These are phyloP conservation scores for Phaffomyces opuntiae DNA, from an alignment of 805 yeast genomes.

Conservation along the genomic window DNA sequence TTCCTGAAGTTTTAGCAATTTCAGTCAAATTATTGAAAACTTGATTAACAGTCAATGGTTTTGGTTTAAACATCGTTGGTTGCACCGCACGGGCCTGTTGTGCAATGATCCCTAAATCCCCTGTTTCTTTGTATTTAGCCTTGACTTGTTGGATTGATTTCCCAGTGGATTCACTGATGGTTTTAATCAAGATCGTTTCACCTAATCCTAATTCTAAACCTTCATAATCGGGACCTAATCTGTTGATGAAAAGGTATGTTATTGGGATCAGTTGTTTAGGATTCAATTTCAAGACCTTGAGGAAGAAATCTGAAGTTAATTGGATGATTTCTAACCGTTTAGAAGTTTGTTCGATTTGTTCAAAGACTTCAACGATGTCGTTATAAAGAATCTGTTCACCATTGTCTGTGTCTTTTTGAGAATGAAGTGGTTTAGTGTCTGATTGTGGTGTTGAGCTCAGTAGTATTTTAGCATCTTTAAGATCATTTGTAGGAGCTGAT, in stretches of 20 bases:
- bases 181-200: conserved; percentile 80
- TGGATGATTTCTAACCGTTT: conserved; percentile 79
- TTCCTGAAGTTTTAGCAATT: conserved; percentile 75
- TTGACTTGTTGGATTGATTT: conserved; percentile 64
- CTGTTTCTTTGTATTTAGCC: conserved; percentile 66
- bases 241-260: conserved; percentile 79
- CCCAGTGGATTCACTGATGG: conserved; percentile 87
- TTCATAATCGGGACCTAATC: conserved; percentile 93
- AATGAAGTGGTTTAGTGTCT: conserved; percentile 1
- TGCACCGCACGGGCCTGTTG: conserved; percentile 76
- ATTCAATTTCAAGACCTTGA: conserved; percentile 49
- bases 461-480: conserved; percentile 16
- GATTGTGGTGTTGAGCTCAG: neutral
- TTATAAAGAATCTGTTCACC: conserved; percentile 28
- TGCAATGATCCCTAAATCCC: conserved; percentile 91
- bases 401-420: neutral
- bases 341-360: conserved; percentile 69
- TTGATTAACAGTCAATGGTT: conserved; percentile 60
- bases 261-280: conserved; percentile 55
- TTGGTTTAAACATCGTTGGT: conserved; percentile 89
- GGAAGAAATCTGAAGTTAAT: conserved; percentile 65
- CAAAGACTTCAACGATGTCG: conserved; percentile 56
- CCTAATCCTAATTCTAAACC: conserved; percentile 93
- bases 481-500: conserved; percentile 18
- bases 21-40: conserved; percentile 71